These are phyloP conservation scores for Dioszegia aurantiaca DNA, from an alignment of 768 basidiomycete species.

Conservation along the genomic window DNA sequence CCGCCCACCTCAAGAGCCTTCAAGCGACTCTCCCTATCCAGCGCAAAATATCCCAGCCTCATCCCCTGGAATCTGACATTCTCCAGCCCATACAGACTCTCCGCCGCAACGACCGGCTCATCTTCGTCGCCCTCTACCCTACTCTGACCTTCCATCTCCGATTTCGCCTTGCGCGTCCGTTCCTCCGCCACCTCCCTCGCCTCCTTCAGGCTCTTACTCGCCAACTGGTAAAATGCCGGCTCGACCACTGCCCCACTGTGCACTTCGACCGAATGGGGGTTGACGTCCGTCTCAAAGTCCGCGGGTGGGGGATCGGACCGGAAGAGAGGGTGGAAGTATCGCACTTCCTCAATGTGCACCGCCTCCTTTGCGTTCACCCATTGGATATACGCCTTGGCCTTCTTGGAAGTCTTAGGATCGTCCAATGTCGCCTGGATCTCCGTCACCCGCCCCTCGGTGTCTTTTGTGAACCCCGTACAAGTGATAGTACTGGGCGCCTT, in stretches of 20 bases:
- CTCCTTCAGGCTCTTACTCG: conserved; percentile 64
- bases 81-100: conserved; percentile 83
- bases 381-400: conserved; percentile 76
- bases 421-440: conserved; percentile 80
- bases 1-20: conserved; percentile 57
- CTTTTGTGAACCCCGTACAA: conserved; percentile 80
- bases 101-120: conserved; percentile 70
- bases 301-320: conserved; percentile 89
- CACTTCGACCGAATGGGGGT: conserved; percentile 74
- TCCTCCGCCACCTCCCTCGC: conserved; percentile 61
- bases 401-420: conserved; percentile 63
- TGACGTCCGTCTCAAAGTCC: conserved; percentile 79
- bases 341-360: conserved; percentile 79
- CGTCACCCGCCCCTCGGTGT: conserved; percentile 68
- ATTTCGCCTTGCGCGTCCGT: conserved; percentile 59
- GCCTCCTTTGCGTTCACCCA: conserved; percentile 64
- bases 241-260: conserved; percentile 80
- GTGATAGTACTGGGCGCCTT: conserved; percentile 88
- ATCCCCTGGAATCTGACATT: conserved; percentile 94
- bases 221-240: conserved; percentile 80
- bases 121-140: conserved; percentile 35
- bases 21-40: conserved; percentile 80
- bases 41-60: conserved; percentile 87
- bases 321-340: conserved; percentile 90
- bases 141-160: conserved; percentile 47